Percentiles rank a stretch among this genome's conserved stretches.
Conservation (phyloP, 192 early-diverging fungal species). For the Rhizoclosmatium sp. region DNA sequence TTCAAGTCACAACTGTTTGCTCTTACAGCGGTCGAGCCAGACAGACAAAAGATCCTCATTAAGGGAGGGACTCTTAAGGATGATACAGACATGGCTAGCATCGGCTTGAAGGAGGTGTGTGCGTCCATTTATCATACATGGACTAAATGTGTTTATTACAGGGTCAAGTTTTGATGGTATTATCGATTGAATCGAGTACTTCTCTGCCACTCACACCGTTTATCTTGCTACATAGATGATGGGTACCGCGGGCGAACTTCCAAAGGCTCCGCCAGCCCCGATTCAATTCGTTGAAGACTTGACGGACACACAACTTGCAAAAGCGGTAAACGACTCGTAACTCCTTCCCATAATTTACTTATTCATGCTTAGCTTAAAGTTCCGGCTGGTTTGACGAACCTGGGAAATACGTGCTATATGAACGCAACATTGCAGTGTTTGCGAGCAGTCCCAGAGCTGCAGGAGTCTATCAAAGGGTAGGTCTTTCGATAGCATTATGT, state of each 20-base stretch:
- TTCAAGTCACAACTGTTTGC: slow-evolving; percentile 92
- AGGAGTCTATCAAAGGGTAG: slow-evolving; percentile 64
- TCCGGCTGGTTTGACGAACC: slow-evolving; percentile 88
- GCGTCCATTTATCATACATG: background rate
- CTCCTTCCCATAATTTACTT: background rate
- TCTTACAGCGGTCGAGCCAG: slow-evolving; percentile 89
- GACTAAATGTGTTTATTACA: background rate
- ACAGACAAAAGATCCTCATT: slow-evolving; percentile 92
- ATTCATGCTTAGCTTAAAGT: slow-evolving; percentile 74
- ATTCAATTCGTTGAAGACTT: slow-evolving; percentile 91
- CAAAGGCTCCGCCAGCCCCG: slow-evolving; percentile 77
- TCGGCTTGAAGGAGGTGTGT: slow-evolving; percentile 24
- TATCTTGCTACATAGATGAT: slow-evolving; percentile 75
- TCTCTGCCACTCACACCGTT: background rate
- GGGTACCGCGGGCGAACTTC: slow-evolving; percentile 94
- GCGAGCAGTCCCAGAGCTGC: slow-evolving; percentile 85
- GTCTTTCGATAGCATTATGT: slow-evolving; percentile 14
- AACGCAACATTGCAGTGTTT: slow-evolving; percentile 95
- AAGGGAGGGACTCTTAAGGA: slow-evolving; percentile 93
- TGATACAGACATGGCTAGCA: slow-evolving; percentile 19
- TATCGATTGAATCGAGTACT: background rate
- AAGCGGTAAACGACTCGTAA: slow-evolving; percentile 68
- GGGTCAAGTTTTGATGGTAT: slow-evolving; percentile 18
- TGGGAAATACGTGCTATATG: slow-evolving; percentile 86
- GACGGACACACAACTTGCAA: slow-evolving; percentile 83